Conservation (phyloP, 345 rosid species). For the Anastatica hierochuntica region DNA sequence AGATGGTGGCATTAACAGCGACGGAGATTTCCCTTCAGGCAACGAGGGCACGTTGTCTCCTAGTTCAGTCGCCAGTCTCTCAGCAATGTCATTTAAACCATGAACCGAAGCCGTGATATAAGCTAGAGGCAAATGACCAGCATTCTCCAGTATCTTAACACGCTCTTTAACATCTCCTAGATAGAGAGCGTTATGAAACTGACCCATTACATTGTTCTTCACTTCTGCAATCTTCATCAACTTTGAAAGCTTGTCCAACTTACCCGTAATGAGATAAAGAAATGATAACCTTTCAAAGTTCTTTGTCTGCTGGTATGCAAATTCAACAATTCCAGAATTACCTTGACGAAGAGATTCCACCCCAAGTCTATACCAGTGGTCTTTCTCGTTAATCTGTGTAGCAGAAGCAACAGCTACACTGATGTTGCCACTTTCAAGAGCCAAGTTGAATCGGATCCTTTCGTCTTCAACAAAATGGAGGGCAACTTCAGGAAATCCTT, state of each 20-base stretch:
- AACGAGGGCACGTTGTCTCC: slow-evolving; percentile 60
- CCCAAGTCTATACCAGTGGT: slow-evolving; percentile 78
- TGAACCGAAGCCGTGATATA: slow-evolving; percentile 68
- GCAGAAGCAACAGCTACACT: slow-evolving; percentile 86
- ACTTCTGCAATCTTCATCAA: slow-evolving; percentile 87
- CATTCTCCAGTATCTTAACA: slow-evolving; percentile 64
- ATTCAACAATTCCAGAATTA: slow-evolving; percentile 74
- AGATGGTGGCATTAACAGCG: slow-evolving; percentile 65
- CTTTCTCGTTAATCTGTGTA: slow-evolving; percentile 80
- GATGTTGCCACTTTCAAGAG: slow-evolving; percentile 84
- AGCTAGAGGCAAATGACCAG: slow-evolving; percentile 79
- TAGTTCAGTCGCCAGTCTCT: slow-evolving; percentile 50
- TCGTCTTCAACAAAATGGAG: slow-evolving; percentile 83
- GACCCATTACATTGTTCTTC: slow-evolving; percentile 82
- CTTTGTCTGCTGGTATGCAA: slow-evolving; percentile 85
- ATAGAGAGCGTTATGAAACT: slow-evolving; percentile 78
- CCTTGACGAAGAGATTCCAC: slow-evolving; percentile 96
- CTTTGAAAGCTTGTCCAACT: slow-evolving; percentile 62
- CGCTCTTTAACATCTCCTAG: slow-evolving; percentile 77
- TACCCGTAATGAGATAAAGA: slow-evolving; percentile 74
- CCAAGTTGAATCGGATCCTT: slow-evolving; percentile 75
- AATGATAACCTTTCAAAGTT: slow-evolving; percentile 87
- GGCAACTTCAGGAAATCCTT: slow-evolving; percentile 92
- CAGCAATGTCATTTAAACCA: slow-evolving; percentile 64
- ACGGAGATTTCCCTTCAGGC: slow-evolving; percentile 49